phyloP scores from a whole-genome alignment of 2,329 filamentous ascomycete species.

The Cercospora citrullina region DNA sequence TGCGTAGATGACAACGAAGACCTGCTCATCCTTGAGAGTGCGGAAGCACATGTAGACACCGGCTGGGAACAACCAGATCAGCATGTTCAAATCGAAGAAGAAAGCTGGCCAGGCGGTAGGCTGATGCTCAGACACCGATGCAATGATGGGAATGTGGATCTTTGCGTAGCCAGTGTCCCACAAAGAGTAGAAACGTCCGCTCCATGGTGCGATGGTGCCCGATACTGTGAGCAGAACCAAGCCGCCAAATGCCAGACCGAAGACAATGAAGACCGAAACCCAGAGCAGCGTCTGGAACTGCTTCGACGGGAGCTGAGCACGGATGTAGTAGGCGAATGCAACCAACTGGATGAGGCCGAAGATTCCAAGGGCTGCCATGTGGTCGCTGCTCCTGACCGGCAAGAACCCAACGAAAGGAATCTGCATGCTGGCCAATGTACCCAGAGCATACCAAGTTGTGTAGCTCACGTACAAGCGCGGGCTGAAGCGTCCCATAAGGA shows the following conservation, averaged over 20 bases:
- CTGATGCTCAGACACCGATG: slow-evolving; percentile 99
- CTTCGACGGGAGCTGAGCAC: slow-evolving; percentile 81
- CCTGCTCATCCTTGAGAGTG: slow-evolving; percentile 89
- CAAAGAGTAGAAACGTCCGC: slow-evolving; percentile 96
- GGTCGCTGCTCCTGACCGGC: slow-evolving; percentile 94
- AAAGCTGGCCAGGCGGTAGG: slow-evolving; percentile 98
- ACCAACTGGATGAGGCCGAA: slow-evolving; percentile 95
- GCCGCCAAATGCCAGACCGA: slow-evolving; percentile 70
- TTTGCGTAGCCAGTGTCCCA: slow-evolving; percentile 99
- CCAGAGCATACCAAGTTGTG: slow-evolving; percentile 95
- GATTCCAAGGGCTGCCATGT: slow-evolving; percentile 94
- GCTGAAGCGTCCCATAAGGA: slow-evolving; percentile 97
- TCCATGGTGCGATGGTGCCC: slow-evolving; percentile 95
- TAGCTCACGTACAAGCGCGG: slow-evolving; percentile 93
- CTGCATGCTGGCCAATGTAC: slow-evolving; percentile 97
- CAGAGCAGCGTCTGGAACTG: slow-evolving; percentile 92
- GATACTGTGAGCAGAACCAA: slow-evolving; percentile 80
- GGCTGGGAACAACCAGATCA: slow-evolving; percentile 98
- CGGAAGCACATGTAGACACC: slow-evolving; percentile 99
- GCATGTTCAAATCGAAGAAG: slow-evolving; percentile 97
- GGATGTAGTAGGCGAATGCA: slow-evolving; percentile 86
- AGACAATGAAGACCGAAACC: slow-evolving; percentile 70
- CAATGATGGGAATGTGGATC: slow-evolving; percentile 98
- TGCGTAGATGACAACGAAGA: slow-evolving; percentile 97
- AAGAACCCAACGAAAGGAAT: slow-evolving; percentile 98